Conservation (phyloP, 2,329 filamentous ascomycete species). For the Triangularia setosa region DNA sequence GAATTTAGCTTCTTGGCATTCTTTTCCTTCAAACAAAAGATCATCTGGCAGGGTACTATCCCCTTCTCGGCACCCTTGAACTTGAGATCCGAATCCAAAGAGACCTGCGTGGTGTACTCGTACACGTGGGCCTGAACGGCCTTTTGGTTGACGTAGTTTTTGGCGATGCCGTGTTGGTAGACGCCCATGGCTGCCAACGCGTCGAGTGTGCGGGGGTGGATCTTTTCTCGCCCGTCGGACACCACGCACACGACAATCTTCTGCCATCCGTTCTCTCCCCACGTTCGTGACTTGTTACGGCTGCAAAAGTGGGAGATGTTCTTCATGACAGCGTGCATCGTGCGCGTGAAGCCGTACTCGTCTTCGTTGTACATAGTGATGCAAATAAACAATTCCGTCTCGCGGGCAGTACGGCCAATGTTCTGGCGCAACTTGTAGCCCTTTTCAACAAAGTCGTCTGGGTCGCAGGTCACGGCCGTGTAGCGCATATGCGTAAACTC, state of each 20-base stretch:
- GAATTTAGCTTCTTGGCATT: conserved; percentile 98
- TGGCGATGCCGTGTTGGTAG: conserved; percentile 97
- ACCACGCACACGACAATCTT: conserved; percentile 99
- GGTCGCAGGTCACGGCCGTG: conserved; percentile 96
- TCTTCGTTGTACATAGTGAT: conserved; percentile 99
- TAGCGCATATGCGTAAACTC: conserved; percentile 99
- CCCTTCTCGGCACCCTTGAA: conserved; percentile 99
- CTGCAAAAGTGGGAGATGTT: conserved; percentile 97
- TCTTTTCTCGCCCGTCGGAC: conserved; percentile 83
- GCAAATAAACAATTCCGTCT: conserved; percentile 95
- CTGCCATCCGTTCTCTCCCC: conserved; percentile 97
- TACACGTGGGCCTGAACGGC: conserved; percentile 97
- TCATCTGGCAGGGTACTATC: conserved; percentile 95
- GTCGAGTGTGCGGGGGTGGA: conserved; percentile 89
- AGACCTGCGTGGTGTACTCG: conserved; percentile 98
- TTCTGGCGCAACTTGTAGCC: conserved; percentile 93
- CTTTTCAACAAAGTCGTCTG: conserved; percentile 82
- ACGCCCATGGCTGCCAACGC: conserved; percentile 94
- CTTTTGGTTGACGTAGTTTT: conserved; percentile 95
- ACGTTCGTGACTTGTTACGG: conserved; percentile 85
- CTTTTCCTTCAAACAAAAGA: conserved; percentile 97
- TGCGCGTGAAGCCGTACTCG: conserved; percentile 92
- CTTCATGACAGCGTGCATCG: conserved; percentile 98
- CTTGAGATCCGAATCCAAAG: conserved; percentile 88
- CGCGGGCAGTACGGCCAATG: conserved; percentile 75